Base-by-base conservation (phyloP, 2,329 filamentous ascomycete species). In the Colletotrichum falcatum region DNA sequence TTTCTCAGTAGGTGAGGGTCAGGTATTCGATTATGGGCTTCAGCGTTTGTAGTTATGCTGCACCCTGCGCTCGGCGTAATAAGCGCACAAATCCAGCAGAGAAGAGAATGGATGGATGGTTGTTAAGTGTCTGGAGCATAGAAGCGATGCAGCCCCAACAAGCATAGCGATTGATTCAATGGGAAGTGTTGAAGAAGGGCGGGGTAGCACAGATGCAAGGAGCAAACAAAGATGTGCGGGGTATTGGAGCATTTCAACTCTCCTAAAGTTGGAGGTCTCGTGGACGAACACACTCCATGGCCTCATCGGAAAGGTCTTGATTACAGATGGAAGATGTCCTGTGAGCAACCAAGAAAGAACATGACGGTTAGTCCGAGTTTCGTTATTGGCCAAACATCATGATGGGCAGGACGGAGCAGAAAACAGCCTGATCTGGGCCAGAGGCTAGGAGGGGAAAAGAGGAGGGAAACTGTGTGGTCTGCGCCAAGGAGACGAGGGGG, bases 81-180 rank as follows among this genome's bases (percentile, higher is more conserved):
- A 35, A 39, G 30, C 59, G 23, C 46, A 39, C 59, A 23, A 51
- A 28, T 54, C 18, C 23, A 23, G 48, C 26, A 26, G 16, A 42
- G n/a, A 28, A 44, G 26, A 37, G 58, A 66, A 51, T 44, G n/a
- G 11, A 51, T 44, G n/a, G 11, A 37, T 20, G 26, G 44, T n/a
- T 46, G 23, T 26, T 23, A 39, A 58, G 54, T 42, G 28, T 35
- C 20, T 16, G 28, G 49, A 23, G 30, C 35, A 54, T 33, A 37
- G 61, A 51, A n/a, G 46, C 39, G 44, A 71, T 61, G 49, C 42
- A 54, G 54, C 54, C n/a, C 55, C 58, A 58, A 63, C 42, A 56
- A 56, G 64, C 67, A 70, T 70, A 66, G 67, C 63, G 67, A 66
- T 67, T 61, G 67, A 58, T 70, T 66, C 55, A 28, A 39, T 7